These are phyloP conservation scores for Microcos paniculata DNA, from an alignment of 345 rosid species.

Conservation along the genomic window DNA sequence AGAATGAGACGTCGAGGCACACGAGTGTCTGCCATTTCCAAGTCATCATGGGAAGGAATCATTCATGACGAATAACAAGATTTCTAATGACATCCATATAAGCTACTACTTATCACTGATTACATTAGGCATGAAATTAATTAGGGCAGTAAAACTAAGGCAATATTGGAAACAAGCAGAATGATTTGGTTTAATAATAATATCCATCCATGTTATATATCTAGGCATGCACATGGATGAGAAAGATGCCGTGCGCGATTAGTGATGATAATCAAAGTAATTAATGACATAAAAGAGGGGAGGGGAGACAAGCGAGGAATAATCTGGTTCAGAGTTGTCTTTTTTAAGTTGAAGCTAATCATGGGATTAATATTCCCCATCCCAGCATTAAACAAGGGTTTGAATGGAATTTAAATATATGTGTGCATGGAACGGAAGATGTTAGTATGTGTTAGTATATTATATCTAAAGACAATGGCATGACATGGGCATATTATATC, in stretches of 20 bases:
- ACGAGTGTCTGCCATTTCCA: slow-evolving; percentile 39
- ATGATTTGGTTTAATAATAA: slow-evolving; percentile 11
- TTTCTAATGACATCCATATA: slow-evolving; percentile 11
- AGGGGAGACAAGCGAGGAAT: slow-evolving; percentile 23
- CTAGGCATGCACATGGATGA: slow-evolving; percentile 26
- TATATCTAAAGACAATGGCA: slow-evolving; percentile 40
- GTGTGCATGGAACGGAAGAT: slow-evolving; percentile 16
- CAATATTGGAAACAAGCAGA: slow-evolving; percentile 4
- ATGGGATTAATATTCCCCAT: slow-evolving; percentile 31
- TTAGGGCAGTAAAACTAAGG: not conserved
- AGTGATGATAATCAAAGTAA: not conserved
- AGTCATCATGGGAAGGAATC: not conserved
- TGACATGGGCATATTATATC: slow-evolving; percentile 32
- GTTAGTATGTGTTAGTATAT: slow-evolving; percentile 27
- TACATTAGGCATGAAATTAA: slow-evolving; percentile 11
- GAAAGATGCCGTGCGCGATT: not conserved
- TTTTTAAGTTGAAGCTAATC: slow-evolving; percentile 25
- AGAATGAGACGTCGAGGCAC: not conserved
- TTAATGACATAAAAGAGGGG: not conserved
- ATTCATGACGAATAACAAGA: slow-evolving; percentile 13
- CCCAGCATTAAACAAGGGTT: slow-evolving; percentile 15
- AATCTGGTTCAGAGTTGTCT: slow-evolving; percentile 19
- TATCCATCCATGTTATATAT: slow-evolving; percentile 18
- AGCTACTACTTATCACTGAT: too few species aligned
- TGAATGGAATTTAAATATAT: slow-evolving; percentile 5